Conservation (phyloP, 208 protist species). For the Acanthamoeba healyi region DNA sequence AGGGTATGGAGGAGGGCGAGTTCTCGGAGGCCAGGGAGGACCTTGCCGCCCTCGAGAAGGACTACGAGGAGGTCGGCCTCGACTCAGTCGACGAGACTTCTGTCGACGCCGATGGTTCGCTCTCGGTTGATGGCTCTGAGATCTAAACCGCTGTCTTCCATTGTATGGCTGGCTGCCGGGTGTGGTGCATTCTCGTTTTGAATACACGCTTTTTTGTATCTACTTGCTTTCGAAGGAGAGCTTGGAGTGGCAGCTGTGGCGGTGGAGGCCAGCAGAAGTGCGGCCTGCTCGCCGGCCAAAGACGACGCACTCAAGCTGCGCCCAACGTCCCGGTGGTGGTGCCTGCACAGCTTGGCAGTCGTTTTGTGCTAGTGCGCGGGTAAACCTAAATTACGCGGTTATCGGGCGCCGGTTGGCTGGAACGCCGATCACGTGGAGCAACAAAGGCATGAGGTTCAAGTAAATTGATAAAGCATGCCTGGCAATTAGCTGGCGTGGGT, state of each 20-base stretch:
- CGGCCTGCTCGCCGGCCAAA: no score
- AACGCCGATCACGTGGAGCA: background rate
- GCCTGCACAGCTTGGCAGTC: no score
- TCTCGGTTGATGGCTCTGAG: slow-evolving; percentile 40
- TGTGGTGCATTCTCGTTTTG: no score
- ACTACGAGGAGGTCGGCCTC: slow-evolving; percentile 96
- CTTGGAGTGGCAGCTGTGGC: no score
- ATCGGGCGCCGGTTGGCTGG: no score
- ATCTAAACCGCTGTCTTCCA: background rate
- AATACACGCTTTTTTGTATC: background rate
- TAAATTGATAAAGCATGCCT: slow-evolving; percentile 1
- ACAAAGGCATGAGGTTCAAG: background rate
- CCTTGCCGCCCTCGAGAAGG: slow-evolving; percentile 97
- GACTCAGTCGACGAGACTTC: slow-evolving; percentile 92
- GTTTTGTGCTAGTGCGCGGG: no score
- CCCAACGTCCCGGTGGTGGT: no score
- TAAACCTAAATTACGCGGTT: no score
- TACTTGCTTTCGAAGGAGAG: no score
- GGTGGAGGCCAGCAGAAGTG: no score
- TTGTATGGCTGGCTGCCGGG: background rate
- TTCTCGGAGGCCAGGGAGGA: slow-evolving; percentile 97
- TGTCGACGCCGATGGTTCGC: slow-evolving; percentile 87
- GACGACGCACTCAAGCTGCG: no score
- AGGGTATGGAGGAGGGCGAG: slow-evolving; percentile 98
- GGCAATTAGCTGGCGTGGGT: background rate